phyloP scores from a whole-genome alignment of 2,329 filamentous ascomycete species.

The Diaporthe destruens region DNA sequence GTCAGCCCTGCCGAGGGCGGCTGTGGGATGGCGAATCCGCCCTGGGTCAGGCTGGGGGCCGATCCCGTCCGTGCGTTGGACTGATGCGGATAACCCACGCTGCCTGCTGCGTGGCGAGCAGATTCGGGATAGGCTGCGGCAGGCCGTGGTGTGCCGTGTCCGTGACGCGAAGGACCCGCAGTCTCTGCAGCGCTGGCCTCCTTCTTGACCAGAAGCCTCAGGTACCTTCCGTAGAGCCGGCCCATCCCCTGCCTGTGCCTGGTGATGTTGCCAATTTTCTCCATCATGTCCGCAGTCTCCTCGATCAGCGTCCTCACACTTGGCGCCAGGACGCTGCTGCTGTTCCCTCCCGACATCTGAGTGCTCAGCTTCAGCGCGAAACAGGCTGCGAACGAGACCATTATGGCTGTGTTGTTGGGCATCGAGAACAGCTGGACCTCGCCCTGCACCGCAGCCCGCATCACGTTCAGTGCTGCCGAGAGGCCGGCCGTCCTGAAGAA shows the following conservation, averaged over 20 bases:
- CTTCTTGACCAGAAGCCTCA: slow-evolving; percentile 58
- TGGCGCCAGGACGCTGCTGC: slow-evolving; percentile 60
- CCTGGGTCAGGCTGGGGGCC: slow-evolving; percentile 28
- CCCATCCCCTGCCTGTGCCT: slow-evolving; percentile 76
- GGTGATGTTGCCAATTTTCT: slow-evolving; percentile 75
- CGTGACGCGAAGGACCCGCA: slow-evolving; percentile 34
- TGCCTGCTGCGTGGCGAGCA: slow-evolving; percentile 29
- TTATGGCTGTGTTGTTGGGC: slow-evolving; percentile 83
- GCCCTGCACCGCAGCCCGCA: slow-evolving; percentile 79
- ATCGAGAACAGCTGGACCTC: slow-evolving; percentile 78
- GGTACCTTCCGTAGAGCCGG: slow-evolving; percentile 60
- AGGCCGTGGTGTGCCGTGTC: slow-evolving; percentile 34
- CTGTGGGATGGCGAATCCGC: slow-evolving; percentile 40
- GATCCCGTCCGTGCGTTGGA: slow-evolving; percentile 1
- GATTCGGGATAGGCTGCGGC: slow-evolving; percentile 4
- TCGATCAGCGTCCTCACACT: slow-evolving; percentile 75
- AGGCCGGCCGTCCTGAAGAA: slow-evolving; percentile 80
- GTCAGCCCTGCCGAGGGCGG: slow-evolving; percentile 42
- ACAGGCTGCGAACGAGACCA: slow-evolving; percentile 82
- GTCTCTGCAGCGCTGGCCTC: slow-evolving; percentile 47
- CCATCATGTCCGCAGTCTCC: slow-evolving; percentile 76
- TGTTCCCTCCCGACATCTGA: slow-evolving; percentile 63
- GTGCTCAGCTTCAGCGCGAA: slow-evolving; percentile 75
- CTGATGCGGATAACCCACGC: slow-evolving; percentile 7
- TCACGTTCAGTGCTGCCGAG: slow-evolving; percentile 79